Percentiles rank a stretch among this genome's conserved stretches.
phyloP scores from a whole-genome alignment of 2,329 filamentous ascomycete species.

The Ceratocystis cubensis region DNA sequence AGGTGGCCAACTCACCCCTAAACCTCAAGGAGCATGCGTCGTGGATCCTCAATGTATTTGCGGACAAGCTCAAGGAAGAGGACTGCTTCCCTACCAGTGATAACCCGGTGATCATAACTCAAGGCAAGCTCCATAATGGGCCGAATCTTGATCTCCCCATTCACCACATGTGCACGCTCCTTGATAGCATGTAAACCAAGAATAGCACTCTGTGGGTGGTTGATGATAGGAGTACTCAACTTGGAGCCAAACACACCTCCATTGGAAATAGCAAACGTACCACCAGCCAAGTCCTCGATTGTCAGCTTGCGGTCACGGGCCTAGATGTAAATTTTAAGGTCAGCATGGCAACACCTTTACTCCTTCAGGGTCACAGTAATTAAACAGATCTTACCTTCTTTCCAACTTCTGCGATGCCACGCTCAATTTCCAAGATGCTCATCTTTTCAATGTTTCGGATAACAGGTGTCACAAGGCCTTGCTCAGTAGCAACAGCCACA shows the following conservation, averaged over 20 bases:
- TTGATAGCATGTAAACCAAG: constrained; percentile 94
- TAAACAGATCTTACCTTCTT: constrained; percentile 57
- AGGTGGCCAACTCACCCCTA: not conserved
- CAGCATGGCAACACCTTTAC: not conserved
- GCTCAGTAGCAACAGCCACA: constrained; percentile 92
- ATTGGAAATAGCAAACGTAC: constrained; percentile 96
- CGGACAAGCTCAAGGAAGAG: constrained; percentile 96
- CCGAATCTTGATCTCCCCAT: constrained; percentile 87
- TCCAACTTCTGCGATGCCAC: constrained; percentile 81
- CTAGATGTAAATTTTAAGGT: constrained; percentile 32
- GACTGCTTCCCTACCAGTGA: constrained; percentile 90
- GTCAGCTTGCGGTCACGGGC: constrained; percentile 93
- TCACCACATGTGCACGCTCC: constrained; percentile 75
- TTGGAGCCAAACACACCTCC: constrained; percentile 93
- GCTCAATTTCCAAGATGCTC: constrained; percentile 82
- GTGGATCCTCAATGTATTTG: constrained; percentile 92
- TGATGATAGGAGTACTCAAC: constrained; percentile 98
- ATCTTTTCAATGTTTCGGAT: constrained; percentile 84
- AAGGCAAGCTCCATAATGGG: constrained; percentile 99
- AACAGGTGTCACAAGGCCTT: constrained; percentile 91
- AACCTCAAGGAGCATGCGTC: constrained; percentile 63
- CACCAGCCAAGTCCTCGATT: constrained; percentile 97
- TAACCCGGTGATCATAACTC: constrained; percentile 91
- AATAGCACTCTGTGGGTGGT: constrained; percentile 84
- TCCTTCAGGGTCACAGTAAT: not conserved